Evolutionary conservation across 805 yeast genomes (phyloP).

Genomic region (Yamadazyma endophytica): DNA sequence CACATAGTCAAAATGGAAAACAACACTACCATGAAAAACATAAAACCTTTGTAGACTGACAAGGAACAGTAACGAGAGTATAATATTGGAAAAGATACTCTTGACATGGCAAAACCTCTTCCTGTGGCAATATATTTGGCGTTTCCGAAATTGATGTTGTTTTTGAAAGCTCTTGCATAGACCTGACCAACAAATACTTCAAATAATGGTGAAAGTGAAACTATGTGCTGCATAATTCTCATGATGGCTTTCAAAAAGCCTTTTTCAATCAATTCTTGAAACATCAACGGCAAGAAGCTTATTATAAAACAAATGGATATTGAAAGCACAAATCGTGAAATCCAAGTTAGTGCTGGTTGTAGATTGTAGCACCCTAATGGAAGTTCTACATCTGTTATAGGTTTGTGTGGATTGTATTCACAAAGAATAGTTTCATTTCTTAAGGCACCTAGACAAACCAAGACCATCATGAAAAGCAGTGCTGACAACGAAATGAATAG

Average conservation of each 20-base stretch:
- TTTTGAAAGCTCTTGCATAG: constrained; percentile 72
- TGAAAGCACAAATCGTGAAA: constrained; percentile 79
- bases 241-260: constrained; percentile 72
- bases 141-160: constrained; percentile 83
- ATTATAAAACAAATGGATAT: constrained; percentile 91
- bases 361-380: constrained; percentile 87
- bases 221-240: constrained; percentile 70
- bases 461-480: constrained; percentile 78
- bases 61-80: constrained; percentile 73
- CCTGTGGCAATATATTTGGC: constrained; percentile 93
- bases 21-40: constrained; percentile 61
- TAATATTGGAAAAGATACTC: constrained; percentile 66
- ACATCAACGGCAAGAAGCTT: constrained; percentile 80
- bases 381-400: constrained; percentile 65
- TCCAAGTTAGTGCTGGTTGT: constrained; percentile 87
- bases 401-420: constrained; percentile 57
- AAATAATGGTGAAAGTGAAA: constrained; percentile 83
- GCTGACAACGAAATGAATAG: constrained; percentile 81
- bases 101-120: constrained; percentile 85
- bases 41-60: constrained; percentile 75
- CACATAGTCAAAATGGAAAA: constrained; percentile 80
- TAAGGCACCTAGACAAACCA: constrained; percentile 76
- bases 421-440: constrained; percentile 71
- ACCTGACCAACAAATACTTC: constrained; percentile 95
- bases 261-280: constrained; percentile 85